Conservation (phyloP, 1,284 basidiomycete species). For the Pascua sp. region DNA sequence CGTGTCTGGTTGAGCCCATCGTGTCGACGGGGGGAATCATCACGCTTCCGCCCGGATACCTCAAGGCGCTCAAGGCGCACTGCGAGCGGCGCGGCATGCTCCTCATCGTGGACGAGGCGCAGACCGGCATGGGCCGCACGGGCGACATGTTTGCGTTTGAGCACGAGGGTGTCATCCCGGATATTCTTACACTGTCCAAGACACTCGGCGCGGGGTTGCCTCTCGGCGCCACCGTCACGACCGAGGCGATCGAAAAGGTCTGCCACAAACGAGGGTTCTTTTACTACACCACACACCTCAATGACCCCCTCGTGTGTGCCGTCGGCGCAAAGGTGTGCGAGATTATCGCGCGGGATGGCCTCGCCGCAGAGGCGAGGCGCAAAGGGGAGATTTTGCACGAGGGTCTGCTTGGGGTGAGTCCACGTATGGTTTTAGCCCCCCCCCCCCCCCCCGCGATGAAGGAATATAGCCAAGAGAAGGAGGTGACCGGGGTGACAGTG, state of each 20-base stretch:
- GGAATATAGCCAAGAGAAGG: no score
- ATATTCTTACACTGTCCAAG: conserved; percentile 83
- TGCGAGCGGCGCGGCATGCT: conserved; percentile 49
- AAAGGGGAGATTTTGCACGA: conserved; percentile 56
- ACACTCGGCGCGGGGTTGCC: conserved; percentile 93
- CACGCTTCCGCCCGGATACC: conserved; percentile 30
- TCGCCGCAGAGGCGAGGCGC: conserved; percentile 20
- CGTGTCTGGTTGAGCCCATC: conserved; percentile 52
- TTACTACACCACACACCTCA: conserved; percentile 38
- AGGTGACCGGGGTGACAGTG: no score
- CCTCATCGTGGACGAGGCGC: conserved; percentile 78
- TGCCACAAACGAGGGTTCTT: conserved; percentile 48
- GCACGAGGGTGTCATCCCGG: conserved; percentile 73
- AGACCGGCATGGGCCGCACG: conserved; percentile 78
- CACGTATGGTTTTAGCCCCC: not conserved
- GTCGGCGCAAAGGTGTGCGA: conserved; percentile 67
- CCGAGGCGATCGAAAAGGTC: conserved; percentile 55
- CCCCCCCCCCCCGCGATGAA: no score
- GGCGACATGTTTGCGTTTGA: conserved; percentile 64
- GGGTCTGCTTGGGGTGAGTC: conserved; percentile 16
- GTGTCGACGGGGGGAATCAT: conserved; percentile 39
- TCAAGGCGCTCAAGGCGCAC: conserved; percentile 29
- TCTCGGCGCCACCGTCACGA: conserved; percentile 73
- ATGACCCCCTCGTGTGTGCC: conserved; percentile 32
- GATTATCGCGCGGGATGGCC: conserved; percentile 56